Evolutionary conservation across 441 rosid genomes (phyloP), one percentile per base, ranked within the genome.

Genomic region (Euphorbia schlechtendalii): DNA sequence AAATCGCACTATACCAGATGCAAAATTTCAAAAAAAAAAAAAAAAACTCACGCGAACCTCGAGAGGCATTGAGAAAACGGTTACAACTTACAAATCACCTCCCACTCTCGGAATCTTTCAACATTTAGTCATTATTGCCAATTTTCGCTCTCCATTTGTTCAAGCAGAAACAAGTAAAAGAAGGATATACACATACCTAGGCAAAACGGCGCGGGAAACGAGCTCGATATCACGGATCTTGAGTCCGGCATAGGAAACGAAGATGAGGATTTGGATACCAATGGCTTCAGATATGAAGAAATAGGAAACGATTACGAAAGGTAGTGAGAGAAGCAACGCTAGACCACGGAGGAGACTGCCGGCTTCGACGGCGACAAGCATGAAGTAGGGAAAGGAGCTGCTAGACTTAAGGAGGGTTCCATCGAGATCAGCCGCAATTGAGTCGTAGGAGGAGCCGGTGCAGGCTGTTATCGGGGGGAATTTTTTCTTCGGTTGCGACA

Each of bases 361-460:
- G 40, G 97, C 97, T 73, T 88, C 97, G 5, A 86, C 65, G n/a
- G 96, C 97, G 8, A 90, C 85, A 4, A 90, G 87, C 97, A 90
- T 88, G 79, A 86, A 90, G 74, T 88, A 88, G 10, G 95, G 95
- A 59, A 90, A 82, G 14, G 97, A 87, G 84, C 96, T 94, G 28
- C 93, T 71, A 0, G 92, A 86, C 25, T 82, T 55, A 8, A 90
- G 87, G 8, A 94, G 84, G 28, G 99, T 94, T 14, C 99, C 99
- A 59, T 94, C 97, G 5, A 94, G 96, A 77, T 94, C 99, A 8
- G 97, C 96, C 0, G 99, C 97, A 24, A 94, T 73, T n/a, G 97
- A 94, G 12, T 69, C 76, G 73, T 83, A 83, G 32, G 70, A 53
- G n/a, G 81, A 67, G 36, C 81, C 78, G 20, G 28, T 68, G 68